Evolutionary conservation across 805 yeast species (phyloP), one percentile per base, ranked within the genome.

Genomic region (Candida anglica): DNA sequence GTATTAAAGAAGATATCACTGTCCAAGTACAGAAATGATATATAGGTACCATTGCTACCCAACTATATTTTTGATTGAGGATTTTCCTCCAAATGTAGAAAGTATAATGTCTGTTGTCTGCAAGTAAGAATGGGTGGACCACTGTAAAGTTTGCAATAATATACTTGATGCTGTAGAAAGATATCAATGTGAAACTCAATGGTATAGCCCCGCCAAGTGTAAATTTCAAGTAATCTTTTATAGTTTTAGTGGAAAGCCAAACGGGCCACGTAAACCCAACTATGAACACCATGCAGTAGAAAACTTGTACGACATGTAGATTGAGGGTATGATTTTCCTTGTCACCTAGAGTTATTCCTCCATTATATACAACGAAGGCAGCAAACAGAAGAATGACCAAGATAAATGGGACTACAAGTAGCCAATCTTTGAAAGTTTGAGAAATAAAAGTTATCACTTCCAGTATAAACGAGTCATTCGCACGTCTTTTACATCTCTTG

Each of bases 21-120:
- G 45, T 46, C 63, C 66, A 70, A 1, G 64, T 53, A 29, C 67
- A 59, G 41, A 82, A 81, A 57, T 86, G 95, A 53, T 89, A 88
- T 0, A 79, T 56, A 3, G 94, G 88, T 1, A 81, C 66, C 5
- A 76, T 45, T 37, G 70, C 63, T 34, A 74, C 64, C 14, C 76
- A 65, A 36, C 71, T 68, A 37, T 69, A 55, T 21, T 58, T 63
- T 15, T 66, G 60, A 44, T 74, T 60, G 28, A 91, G 72, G 18
- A 93, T 48, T 38, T 73, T 74, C 37, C 79, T 75, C 75, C 85
- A 86, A 23, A 93, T 60, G 58, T 93, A 93, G 55, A 93, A 93
- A 0, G 95, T 79, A 54, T 79, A 87, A 58, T 93, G 98, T 47
- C 98, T 75, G 61, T 93, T 93, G 56, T 93, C 98, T 0, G 98